Conservation (phyloP, 192 early-diverging fungal species). For the Backusella luteola region DNA sequence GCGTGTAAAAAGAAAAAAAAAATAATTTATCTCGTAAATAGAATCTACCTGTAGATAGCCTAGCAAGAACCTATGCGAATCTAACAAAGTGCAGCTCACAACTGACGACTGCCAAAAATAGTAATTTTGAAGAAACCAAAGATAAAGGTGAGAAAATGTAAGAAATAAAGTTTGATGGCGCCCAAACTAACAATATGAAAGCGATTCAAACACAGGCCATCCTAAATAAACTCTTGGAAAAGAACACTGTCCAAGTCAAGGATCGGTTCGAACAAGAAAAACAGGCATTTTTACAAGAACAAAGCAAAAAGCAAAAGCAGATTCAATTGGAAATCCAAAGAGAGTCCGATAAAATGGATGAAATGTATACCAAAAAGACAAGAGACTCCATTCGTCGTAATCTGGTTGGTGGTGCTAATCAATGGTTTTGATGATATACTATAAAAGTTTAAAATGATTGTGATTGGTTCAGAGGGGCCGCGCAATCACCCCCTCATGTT, state of each 20-base stretch:
- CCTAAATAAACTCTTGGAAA: neutral
- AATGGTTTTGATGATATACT: constrained; percentile 9
- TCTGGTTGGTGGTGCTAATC: constrained; percentile 25
- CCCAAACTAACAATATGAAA: neutral
- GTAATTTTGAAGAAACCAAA: constrained; percentile 6
- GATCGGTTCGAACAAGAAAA: neutral
- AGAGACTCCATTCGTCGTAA: constrained; percentile 28
- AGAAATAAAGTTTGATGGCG: neutral
- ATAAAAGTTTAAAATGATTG: neutral
- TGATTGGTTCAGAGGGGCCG: neutral
- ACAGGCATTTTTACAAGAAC: neutral
- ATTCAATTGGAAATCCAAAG: neutral
- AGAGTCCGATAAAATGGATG: constrained; percentile 27
- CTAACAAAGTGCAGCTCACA: neutral
- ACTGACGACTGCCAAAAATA: neutral
- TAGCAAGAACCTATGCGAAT: constrained; percentile 4
- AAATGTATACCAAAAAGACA: constrained; percentile 29
- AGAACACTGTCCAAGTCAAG: neutral
- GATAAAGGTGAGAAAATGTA: neutral
- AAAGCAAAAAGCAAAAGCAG: neutral
- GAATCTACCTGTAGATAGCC: neutral
- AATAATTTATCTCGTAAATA: neutral
- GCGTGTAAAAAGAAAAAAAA: neutral
- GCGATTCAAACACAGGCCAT: neutral
- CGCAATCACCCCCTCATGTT: neutral